phyloP scores from a whole-genome alignment of 192 early-diverging fungal species.

The Backusella mclennaniae region DNA sequence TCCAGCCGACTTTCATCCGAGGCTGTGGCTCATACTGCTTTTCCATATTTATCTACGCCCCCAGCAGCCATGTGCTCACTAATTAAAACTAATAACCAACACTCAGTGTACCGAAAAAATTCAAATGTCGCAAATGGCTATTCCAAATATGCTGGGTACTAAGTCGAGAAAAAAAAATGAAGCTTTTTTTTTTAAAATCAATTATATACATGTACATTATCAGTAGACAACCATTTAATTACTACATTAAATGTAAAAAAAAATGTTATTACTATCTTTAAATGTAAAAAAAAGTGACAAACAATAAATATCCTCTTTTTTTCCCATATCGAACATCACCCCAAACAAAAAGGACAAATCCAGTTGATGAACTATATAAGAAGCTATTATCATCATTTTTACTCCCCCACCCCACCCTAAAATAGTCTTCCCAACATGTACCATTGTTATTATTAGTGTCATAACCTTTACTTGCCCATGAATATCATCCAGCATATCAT shows the following conservation, averaged over 20 bases:
- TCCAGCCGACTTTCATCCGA: constrained; percentile 8
- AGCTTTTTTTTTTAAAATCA: not conserved
- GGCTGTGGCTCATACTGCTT: not conserved
- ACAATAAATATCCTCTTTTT: not conserved
- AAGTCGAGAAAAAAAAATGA: not conserved
- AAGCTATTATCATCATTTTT: too few species aligned
- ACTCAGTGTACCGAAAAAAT: not conserved
- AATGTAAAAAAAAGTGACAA: not conserved
- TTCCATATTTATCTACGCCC: not conserved
- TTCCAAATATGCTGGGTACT: not conserved
- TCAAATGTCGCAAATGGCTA: not conserved
- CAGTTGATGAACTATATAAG: not conserved
- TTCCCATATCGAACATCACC: not conserved
- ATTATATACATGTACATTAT: not conserved
- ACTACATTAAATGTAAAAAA: not conserved
- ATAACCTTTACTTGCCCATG: too few species aligned
- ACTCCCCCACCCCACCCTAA: too few species aligned
- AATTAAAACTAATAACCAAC: not conserved
- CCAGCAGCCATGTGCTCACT: not conserved
- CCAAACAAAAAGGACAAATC: not conserved
- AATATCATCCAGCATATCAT: too few species aligned
- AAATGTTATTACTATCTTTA: not conserved
- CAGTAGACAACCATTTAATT: not conserved
- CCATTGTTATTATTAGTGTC: too few species aligned
- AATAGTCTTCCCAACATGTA: too few species aligned